phyloP scores from a whole-genome alignment of 495 filamentous ascomycete genomes.

The Aspergillus campestris region DNA sequence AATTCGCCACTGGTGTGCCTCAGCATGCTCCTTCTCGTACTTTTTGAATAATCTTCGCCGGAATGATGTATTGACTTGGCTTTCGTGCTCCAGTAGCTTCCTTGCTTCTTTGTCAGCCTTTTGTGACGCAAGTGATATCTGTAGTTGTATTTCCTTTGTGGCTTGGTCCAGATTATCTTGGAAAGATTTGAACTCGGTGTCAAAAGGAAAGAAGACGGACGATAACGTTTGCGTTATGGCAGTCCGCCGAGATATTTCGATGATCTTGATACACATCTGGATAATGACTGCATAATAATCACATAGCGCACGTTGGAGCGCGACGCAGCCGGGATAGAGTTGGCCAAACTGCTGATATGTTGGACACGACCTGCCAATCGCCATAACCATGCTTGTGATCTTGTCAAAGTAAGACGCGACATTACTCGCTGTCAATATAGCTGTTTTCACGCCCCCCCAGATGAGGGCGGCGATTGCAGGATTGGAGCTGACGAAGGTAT shows the following conservation, averaged over 20 bases:
- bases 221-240: too few relatives aligned
- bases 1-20: conserved; percentile 5
- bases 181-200: conserved; percentile 12
- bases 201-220: too few relatives aligned
- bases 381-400: conserved; percentile 22
- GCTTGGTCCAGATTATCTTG: neutral
- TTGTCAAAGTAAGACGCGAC: conserved; percentile 28
- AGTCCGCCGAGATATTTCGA: conserved; percentile 12
- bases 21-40: neutral
- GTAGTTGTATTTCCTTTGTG: conserved; percentile 7
- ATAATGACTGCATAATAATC: conserved; percentile 28
- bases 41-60: conserved; percentile 3
- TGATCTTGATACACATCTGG: conserved; percentile 19
- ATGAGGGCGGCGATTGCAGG: conserved; percentile 27
- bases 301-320: conserved; percentile 23
- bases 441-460: conserved; percentile 28
- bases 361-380: conserved; percentile 19
- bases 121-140: conserved; percentile 15
- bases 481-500: conserved; percentile 25
- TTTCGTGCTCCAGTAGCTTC: conserved; percentile 11
- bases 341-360: conserved; percentile 21
- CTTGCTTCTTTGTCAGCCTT: conserved; percentile 9
- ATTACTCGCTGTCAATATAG: conserved; percentile 20
- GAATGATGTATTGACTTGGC: conserved; percentile 5
- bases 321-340: conserved; percentile 19